A percentile compares a stretch with the other conserved stretches of the same genome.
These are phyloP conservation scores for Jamesozyma jinghongensis DNA, from an alignment of 805 yeast species.

Conservation along the genomic window DNA sequence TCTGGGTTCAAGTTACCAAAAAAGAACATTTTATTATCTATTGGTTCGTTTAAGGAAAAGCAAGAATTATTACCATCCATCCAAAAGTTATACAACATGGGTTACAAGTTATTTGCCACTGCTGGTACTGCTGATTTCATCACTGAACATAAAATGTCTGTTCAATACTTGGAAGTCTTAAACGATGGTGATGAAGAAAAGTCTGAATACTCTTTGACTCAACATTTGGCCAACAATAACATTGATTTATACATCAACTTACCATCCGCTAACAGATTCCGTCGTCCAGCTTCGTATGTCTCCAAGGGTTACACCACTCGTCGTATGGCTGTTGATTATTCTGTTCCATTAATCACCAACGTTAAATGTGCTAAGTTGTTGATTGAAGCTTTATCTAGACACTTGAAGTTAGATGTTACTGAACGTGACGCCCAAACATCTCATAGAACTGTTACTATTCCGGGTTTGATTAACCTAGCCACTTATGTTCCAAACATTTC, in stretches of 20 bases:
- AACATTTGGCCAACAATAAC: constrained; percentile 92
- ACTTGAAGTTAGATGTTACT: constrained; percentile 53
- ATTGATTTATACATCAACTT: constrained; percentile 93
- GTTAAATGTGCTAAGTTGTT: constrained; percentile 94
- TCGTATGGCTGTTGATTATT: constrained; percentile 99
- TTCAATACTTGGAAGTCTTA: constrained; percentile 86
- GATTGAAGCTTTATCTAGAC: constrained; percentile 85
- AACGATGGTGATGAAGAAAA: constrained; percentile 68
- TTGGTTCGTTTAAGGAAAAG: constrained; percentile 96
- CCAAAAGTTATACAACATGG: constrained; percentile 67
- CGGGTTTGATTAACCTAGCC: constrained; percentile 79
- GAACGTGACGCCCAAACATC: constrained; percentile 86
- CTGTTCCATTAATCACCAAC: constrained; percentile 94
- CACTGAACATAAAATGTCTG: constrained; percentile 89
- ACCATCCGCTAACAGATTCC: constrained; percentile 94
- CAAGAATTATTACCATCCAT: constrained; percentile 86
- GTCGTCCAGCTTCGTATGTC: constrained; percentile 97
- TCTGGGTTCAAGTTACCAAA: constrained; percentile 93
- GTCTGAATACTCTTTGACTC: constrained; percentile 89
- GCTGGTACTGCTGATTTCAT: constrained; percentile 99
- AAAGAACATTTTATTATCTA: constrained; percentile 85
- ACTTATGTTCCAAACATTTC: constrained; percentile 66
- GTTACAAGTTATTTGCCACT: constrained; percentile 89
- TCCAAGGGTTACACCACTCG: constrained; percentile 96
- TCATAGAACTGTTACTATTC: constrained; percentile 69